Base-by-base conservation (phyloP, 2,329 filamentous ascomycete genomes). In the Ophiostoma australiae region DNA sequence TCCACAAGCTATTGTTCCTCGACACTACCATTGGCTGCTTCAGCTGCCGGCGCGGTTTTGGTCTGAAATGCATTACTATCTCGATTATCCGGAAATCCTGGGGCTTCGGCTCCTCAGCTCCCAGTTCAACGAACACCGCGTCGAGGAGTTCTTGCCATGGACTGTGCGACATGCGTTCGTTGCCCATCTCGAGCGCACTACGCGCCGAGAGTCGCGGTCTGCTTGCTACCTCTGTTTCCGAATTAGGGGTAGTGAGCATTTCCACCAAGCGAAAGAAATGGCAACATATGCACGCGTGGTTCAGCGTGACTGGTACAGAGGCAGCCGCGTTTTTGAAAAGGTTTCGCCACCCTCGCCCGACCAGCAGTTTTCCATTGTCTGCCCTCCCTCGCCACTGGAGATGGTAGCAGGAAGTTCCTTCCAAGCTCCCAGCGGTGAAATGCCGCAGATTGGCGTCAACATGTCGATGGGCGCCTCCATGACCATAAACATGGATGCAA, bases 221-320 rank as follows among this genome's bases (percentile, higher is more conserved):
- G 63, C 68, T 11, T 76, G 75, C 70, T 76, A 76, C 66, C 70
- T 75, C 15, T 76, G 75, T 65, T 76, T 73, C 44, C 72, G 72
- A n/a, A 73, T 76, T 39, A 72, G 72, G 31, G 17, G 44, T 37
- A 27, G 44, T 4, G 68, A 35, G 11, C 67, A 70, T 6, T 76
- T 76, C 35, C 70, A 72, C 58, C n/a, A 33, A 5, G 41, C 48
- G 2, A 7, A 23, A 15, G 63, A 72, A 1, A 55, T 67, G 20
- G 70, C 61, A 10, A 39, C 44, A 2, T 66, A 69, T 15, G 74
- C 72, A 0, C 69, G 73, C 7, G 74, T 75, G 17, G 0, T 72
- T 3, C 69, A 73, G 67, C 73, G 73, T 10, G 68, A 75, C 52
- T 33, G 41, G 3, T 74, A 72, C 68, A 72, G 72, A 3, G 74